These are phyloP conservation scores for Fraxinus xanthoxyloides DNA, from an alignment of 305 asterid genomes.

Conservation along the genomic window DNA sequence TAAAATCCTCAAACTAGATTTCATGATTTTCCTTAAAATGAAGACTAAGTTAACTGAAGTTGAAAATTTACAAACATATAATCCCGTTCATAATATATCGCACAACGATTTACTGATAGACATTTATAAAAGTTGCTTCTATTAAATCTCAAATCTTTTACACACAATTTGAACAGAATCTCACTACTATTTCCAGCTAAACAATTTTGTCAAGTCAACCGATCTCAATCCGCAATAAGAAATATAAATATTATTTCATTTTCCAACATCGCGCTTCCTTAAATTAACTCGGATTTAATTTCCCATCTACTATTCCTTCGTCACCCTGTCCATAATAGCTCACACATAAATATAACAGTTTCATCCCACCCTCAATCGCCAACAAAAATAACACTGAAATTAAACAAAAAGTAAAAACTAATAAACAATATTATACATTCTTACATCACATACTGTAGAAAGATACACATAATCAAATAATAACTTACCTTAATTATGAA, in stretches of 20 bases:
- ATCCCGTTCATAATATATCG: neutral
- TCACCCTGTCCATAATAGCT: conserved; percentile 3
- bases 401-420: neutral
- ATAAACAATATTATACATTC: neutral
- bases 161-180: neutral
- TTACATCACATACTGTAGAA: neutral
- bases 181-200: neutral
- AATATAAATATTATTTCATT: neutral
- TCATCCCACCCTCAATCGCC: conserved; percentile 12
- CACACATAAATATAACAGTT: neutral
- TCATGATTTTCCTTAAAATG: neutral
- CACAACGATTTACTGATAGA: neutral
- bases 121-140: neutral
- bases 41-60: neutral
- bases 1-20: neutral
- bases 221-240: neutral
- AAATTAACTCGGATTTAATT: neutral
- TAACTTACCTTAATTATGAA: conserved; percentile 9
- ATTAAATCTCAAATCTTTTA: neutral
- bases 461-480: neutral
- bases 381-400: neutral
- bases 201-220: neutral
- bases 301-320: neutral
- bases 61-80: neutral
- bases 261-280: neutral